Percentiles rank a stretch among this genome's conserved stretches.
Evolutionary conservation across 148 eudicot species (phyloP).

Genomic region (Rhododendron simsii): DNA sequence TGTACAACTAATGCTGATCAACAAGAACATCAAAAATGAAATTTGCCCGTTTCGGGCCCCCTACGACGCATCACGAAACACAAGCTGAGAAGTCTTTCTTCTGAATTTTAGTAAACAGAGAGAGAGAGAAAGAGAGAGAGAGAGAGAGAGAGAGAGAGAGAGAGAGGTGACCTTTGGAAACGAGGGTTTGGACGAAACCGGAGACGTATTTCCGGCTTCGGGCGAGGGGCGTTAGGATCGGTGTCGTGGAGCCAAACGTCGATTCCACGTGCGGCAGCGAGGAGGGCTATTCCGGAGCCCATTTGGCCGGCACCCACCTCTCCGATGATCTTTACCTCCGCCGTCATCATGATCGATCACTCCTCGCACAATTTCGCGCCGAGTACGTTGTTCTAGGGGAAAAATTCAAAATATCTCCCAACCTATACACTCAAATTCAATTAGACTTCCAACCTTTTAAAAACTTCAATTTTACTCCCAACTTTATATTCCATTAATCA

Average conservation of each 20-base stretch:
- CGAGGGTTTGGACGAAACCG: slow-evolving; percentile 42
- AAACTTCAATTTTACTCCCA: too few species aligned
- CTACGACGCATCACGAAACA: background rate
- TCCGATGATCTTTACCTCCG: slow-evolving; percentile 47
- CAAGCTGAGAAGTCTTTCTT: too few species aligned
- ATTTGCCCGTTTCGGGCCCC: background rate
- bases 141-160: too few species aligned
- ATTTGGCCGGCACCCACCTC: slow-evolving; percentile 92
- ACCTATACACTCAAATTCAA: too few species aligned
- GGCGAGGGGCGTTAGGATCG: slow-evolving; percentile 53
- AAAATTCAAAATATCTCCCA: too few species aligned
- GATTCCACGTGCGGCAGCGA: slow-evolving; percentile 56
- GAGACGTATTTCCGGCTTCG: slow-evolving; percentile 44
- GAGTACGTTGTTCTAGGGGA: too few species aligned
- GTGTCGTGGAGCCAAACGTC: slow-evolving; percentile 66
- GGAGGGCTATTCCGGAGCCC: slow-evolving; percentile 94
- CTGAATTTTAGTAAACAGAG: too few species aligned
- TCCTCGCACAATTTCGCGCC: background rate
- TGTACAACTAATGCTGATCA: background rate
- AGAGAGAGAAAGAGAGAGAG: too few species aligned
- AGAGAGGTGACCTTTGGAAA: too few species aligned
- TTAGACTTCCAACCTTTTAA: too few species aligned
- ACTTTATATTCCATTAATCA: too few species aligned
- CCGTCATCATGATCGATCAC: slow-evolving; percentile 31
- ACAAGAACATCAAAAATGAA: background rate